Evolutionary conservation across 192 early-diverging fungal genomes (phyloP).

Genomic region (Mortierella antarctica): DNA sequence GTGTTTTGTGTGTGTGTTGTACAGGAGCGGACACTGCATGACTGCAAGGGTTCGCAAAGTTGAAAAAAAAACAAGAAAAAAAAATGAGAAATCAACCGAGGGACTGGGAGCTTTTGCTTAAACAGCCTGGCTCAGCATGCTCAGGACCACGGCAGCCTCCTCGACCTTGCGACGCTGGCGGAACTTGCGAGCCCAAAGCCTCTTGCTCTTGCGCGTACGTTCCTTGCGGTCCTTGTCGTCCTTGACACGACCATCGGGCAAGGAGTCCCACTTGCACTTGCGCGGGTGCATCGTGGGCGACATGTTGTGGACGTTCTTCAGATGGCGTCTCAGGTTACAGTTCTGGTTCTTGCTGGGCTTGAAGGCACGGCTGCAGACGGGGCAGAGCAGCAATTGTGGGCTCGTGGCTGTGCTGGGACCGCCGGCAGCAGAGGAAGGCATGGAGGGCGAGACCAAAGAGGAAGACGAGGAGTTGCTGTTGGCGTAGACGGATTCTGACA

Average conservation of each 20-base stretch:
- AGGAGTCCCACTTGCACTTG: slow-evolving; percentile 53
- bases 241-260: slow-evolving; percentile 51
- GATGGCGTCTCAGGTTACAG: slow-evolving; percentile 38
- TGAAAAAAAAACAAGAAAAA: slow-evolving; percentile 6
- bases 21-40: background rate
- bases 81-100: background rate
- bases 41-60: background rate
- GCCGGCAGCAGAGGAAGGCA: background rate
- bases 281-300: slow-evolving; percentile 46
- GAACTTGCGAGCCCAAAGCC: slow-evolving; percentile 54
- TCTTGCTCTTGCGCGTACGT: slow-evolving; percentile 42
- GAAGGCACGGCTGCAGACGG: slow-evolving; percentile 48
- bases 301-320: slow-evolving; percentile 54
- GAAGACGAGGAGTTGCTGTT: slow-evolving; percentile 2
- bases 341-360: slow-evolving; percentile 55
- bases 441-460: slow-evolving; percentile 12
- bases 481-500: slow-evolving; percentile 1
- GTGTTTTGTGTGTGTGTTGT: background rate
- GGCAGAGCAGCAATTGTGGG: slow-evolving; percentile 37
- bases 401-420: slow-evolving; percentile 14
- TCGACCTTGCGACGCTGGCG: slow-evolving; percentile 49
- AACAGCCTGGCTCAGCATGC: slow-evolving; percentile 50
- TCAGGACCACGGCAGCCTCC: slow-evolving; percentile 46
- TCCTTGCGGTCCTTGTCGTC: slow-evolving; percentile 54
- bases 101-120: background rate